Conservation (phyloP, 2,329 filamentous ascomycete genomes). For the Verticillium dahliae region DNA sequence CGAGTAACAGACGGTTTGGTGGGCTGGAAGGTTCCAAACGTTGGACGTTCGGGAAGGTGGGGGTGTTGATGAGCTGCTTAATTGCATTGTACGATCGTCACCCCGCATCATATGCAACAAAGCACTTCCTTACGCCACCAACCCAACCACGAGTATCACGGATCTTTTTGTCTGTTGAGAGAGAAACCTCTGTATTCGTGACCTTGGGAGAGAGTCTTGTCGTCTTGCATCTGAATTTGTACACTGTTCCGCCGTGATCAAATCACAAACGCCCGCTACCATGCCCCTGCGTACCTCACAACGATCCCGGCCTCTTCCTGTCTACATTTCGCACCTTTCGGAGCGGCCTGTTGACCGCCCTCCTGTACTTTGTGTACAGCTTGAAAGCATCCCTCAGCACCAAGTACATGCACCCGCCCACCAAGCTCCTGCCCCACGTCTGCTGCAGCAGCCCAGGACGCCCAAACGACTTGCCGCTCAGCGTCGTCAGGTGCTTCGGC, state of each 20-base stretch:
- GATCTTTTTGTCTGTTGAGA: no score
- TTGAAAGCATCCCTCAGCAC: conserved; percentile 65
- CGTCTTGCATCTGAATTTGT: no score
- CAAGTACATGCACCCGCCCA: conserved; percentile 84
- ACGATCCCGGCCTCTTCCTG: conserved; percentile 11
- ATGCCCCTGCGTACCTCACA: background rate
- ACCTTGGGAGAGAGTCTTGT: no score
- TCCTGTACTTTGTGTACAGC: conserved; percentile 58
- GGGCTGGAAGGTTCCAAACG: conserved; percentile 13
- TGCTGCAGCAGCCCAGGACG: conserved; percentile 68
- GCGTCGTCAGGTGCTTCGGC: conserved; percentile 60
- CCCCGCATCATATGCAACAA: background rate
- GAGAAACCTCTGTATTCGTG: no score
- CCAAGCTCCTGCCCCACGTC: conserved; percentile 81
- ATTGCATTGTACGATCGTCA: background rate
- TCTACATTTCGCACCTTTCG: conserved; percentile 48
- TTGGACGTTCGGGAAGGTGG: background rate
- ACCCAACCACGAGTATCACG: no score
- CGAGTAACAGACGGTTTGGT: background rate
- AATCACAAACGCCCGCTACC: background rate
- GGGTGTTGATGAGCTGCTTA: background rate
- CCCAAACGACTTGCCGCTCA: conserved; percentile 16
- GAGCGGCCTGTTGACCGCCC: conserved; percentile 47
- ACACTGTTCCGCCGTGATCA: background rate
- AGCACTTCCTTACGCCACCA: background rate